phyloP scores from a whole-genome alignment of 176 grass and related monocot species.

The Raddia guianensis region DNA sequence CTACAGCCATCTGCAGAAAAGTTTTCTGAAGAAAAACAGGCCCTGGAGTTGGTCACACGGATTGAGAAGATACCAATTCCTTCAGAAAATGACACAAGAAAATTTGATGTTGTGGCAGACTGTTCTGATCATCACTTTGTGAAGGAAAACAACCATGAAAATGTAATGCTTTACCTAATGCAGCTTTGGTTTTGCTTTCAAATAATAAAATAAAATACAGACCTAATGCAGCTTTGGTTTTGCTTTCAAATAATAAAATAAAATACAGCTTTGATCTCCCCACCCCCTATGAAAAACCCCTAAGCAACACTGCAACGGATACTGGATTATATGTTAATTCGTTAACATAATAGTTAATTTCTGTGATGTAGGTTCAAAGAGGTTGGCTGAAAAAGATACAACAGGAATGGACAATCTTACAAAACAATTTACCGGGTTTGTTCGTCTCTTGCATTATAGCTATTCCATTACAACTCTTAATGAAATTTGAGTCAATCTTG shows the following conservation, averaged over 20 bases:
- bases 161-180: slow-evolving; percentile 38
- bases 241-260: not conserved
- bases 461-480: not conserved
- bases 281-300: no score
- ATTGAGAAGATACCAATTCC: slow-evolving; percentile 46
- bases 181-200: slow-evolving; percentile 6
- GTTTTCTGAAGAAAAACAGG: slow-evolving; percentile 44
- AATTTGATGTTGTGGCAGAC: slow-evolving; percentile 78
- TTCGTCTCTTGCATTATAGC: slow-evolving; percentile 23
- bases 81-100: slow-evolving; percentile 55
- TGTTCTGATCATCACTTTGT: slow-evolving; percentile 85
- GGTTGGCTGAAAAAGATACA: slow-evolving; percentile 88
- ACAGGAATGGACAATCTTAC: slow-evolving; percentile 83
- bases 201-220: no score
- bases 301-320: not conserved
- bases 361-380: slow-evolving; percentile 64
- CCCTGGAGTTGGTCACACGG: slow-evolving; percentile 41
- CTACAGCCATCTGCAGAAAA: slow-evolving; percentile 45
- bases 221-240: slow-evolving; percentile 2
- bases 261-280: no score
- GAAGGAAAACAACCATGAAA: slow-evolving; percentile 50
- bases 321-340: slow-evolving; percentile 3
- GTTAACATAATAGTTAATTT: slow-evolving; percentile 28
- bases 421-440: slow-evolving; percentile 78
- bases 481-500: not conserved